These are phyloP conservation scores for Cyberlindnera xishuangbannaensis DNA, from an alignment of 805 yeast genomes.

Conservation along the genomic window DNA sequence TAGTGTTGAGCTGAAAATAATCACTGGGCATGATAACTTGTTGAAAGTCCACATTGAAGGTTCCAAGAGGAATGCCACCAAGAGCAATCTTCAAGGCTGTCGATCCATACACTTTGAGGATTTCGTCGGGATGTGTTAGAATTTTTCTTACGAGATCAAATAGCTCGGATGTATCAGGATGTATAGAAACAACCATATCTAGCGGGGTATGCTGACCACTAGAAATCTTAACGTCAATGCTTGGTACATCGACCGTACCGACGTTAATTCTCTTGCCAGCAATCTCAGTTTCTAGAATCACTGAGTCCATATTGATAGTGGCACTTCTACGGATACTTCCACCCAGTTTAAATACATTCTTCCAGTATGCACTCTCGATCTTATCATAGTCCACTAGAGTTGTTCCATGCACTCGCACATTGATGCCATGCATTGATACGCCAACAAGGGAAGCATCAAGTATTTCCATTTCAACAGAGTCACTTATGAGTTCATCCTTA, in stretches of 20 bases:
- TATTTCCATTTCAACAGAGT: conserved; percentile 22
- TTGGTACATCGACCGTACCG: conserved; percentile 30
- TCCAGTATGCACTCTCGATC: conserved; percentile 25
- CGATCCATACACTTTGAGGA: conserved; percentile 30
- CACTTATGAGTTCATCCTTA: neutral
- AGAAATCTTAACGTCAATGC: conserved; percentile 29
- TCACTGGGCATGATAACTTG: conserved; percentile 24
- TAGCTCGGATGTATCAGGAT: conserved; percentile 30
- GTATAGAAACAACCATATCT: conserved; percentile 25
- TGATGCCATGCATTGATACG: conserved; percentile 28
- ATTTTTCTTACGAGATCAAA: conserved; percentile 29
- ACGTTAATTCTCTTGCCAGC: conserved; percentile 20
- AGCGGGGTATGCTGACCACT: conserved; percentile 24
- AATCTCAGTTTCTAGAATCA: conserved; percentile 26
- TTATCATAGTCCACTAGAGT: conserved; percentile 27
- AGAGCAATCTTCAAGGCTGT: conserved; percentile 28
- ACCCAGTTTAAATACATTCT: conserved; percentile 27
- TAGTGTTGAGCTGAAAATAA: conserved; percentile 16
- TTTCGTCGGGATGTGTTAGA: conserved; percentile 26
- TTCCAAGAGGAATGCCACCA: conserved; percentile 29
- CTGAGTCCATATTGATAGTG: conserved; percentile 26
- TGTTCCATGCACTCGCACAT: conserved; percentile 28
- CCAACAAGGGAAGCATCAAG: conserved; percentile 28
- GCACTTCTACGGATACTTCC: conserved; percentile 27
- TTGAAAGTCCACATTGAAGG: conserved; percentile 27